Evolutionary conservation across 176 grass and related monocot species (phyloP), one percentile per base, ranked within the genome.

Genomic region (Microstegium vimineum): DNA sequence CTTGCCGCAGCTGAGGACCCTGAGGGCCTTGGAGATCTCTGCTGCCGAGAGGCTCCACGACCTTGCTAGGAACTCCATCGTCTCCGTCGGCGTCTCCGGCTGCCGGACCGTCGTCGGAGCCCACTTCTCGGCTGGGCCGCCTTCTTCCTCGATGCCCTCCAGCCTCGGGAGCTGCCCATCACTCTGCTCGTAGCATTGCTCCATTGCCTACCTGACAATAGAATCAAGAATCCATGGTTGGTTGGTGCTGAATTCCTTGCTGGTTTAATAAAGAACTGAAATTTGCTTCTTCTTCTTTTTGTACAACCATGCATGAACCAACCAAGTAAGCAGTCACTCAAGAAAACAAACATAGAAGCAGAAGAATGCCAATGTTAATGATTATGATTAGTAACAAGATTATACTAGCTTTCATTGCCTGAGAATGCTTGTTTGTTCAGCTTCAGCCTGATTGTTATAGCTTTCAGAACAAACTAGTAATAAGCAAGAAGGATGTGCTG

Each of bases 1-100:
- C 72, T 82, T 90, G 78, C 73, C 82, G 64, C 69, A 71, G 69
- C 91, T 91, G 27, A 92, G 76, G 25, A 92, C 63, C 81, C 85
- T 90, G 38, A 97, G 92, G 5, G 90, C 92, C 81, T 85, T 94
- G 41, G 95, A 94, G 71, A 97, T 92, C 95, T 97, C 95, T 16
- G 91, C 64, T 1, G 95, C 95, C 1, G 95, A 97, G 28, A 97
- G 75, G 72, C 95, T 97, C 95, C 95, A 97, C 0, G 90, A 97
- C 81, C 95, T 64, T 10, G 95, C 95, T 0, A 97, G 79, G 81
- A 94, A 97, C 86, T 97, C 95, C 92, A 97, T 97, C 8, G 95
- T 92, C 85, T 97, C 95, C 35, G 92, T 97, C 1, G 95, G 95
- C 5, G 95, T 97, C 81, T 97, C 95, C 1, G 94, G 94, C 8